Evolutionary conservation across 805 yeast genomes (phyloP), one percentile per base, ranked within the genome.

Genomic region (Myxozyma kluyveri): DNA sequence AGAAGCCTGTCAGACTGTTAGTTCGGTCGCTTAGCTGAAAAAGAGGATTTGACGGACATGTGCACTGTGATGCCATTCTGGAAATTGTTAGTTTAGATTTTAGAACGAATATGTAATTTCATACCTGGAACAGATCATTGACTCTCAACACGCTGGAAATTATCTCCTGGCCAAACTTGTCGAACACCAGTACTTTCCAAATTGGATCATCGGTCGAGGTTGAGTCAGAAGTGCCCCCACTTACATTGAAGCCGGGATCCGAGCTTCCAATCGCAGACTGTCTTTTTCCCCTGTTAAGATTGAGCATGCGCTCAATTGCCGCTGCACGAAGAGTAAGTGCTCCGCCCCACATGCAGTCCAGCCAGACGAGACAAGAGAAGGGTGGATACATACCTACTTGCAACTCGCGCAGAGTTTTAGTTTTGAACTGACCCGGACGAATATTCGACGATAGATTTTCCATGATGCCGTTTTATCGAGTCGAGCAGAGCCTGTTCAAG

Each of bases 181-280:
- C 99, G 59, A 93, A 75, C 3, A 93, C 80, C 44, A 93, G 75
- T 6, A 87, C 96, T 65, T 93, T 93, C 99, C 99, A 93, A 26
- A 84, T 75, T 49, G 87, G 75, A 59, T 84, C 88, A 61, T 83
- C 86, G 45, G 75, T 78, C 54, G 77, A 77, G 19, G 49, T 45
- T 10, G 49, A 41, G 26, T 45, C 17, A 7, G 41, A 39, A 21
- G 49, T 77, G 70, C 5, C 83, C 77, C 35, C 79, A 75, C 6
- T 82, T 77, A 45, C 43, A 19, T 29, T 50, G 24, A 33, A 18
- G 12, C 29, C 17, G 35, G 29, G 36, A 12, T 45, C 50, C 32
- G 80, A 83, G 4, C 79, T 68, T 33, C 67, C 64, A 2, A 58
- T 59, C 4, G 53, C 45, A 21, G 27, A 31, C 14, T 45, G 26